These are phyloP conservation scores for Phytophthora tentaculata DNA, from an alignment of 352 stramenopile genomes.

Conservation along the genomic window DNA sequence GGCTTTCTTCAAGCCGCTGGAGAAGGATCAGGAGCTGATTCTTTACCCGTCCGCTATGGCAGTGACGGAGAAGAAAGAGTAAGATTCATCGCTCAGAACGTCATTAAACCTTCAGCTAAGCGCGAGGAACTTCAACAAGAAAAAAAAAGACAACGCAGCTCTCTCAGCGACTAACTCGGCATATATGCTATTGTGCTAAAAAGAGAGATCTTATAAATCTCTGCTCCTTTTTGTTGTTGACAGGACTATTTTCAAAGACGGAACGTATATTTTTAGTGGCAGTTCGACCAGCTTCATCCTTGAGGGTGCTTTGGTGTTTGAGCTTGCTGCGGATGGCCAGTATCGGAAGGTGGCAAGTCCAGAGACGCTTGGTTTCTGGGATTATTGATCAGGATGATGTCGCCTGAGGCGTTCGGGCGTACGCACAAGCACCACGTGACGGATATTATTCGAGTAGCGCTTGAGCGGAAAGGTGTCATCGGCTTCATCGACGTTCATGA, in stretches of 20 bases:
- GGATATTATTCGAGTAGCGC: slow-evolving; percentile 67
- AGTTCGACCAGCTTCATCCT: slow-evolving; percentile 17
- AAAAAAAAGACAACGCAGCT: slow-evolving; percentile 32
- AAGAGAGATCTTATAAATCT: slow-evolving; percentile 16
- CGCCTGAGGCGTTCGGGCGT: slow-evolving; percentile 51
- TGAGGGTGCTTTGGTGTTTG: slow-evolving; percentile 18
- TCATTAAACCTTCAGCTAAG: slow-evolving; percentile 30
- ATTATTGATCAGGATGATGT: slow-evolving; percentile 49
- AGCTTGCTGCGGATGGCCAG: slow-evolving; percentile 12
- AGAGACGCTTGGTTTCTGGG: too few relatives aligned
- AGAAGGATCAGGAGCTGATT: slow-evolving; percentile 80
- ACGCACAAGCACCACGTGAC: slow-evolving; percentile 54
- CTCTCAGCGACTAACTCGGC: slow-evolving; percentile 26
- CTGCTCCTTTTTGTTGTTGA: slow-evolving; percentile 17
- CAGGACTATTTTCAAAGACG: slow-evolving; percentile 36
- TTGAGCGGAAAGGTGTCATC: slow-evolving; percentile 69
- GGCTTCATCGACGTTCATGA: slow-evolving; percentile 81
- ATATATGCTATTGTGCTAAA: slow-evolving; percentile 31
- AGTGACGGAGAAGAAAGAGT: slow-evolving; percentile 40
- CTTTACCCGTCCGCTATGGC: slow-evolving; percentile 58
- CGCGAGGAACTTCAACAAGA: slow-evolving; percentile 37
- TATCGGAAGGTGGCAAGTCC: too few relatives aligned
- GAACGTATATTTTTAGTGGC: slow-evolving; percentile 28
- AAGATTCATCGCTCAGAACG: slow-evolving; percentile 28
- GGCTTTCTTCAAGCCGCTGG: slow-evolving; percentile 80